Evolutionary conservation across 1,284 basidiomycete species (phyloP).

Genomic region (Chalciporus piperatoides): DNA sequence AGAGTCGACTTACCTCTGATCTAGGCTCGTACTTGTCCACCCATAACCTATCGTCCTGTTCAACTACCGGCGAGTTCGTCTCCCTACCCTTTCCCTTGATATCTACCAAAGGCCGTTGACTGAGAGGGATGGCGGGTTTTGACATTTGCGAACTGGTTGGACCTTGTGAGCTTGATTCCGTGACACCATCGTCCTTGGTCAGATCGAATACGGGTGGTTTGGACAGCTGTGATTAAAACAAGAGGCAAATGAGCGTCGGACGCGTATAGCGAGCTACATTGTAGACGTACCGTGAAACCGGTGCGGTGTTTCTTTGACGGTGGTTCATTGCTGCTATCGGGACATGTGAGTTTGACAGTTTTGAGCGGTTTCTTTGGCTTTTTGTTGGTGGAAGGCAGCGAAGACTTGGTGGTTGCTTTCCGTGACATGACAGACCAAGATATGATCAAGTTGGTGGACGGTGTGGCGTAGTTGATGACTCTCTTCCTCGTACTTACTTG

Average conservation of each 20-base stretch:
- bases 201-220: constrained; percentile 37
- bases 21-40: constrained; percentile 73
- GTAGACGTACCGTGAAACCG: constrained; percentile 12
- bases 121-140: constrained; percentile 2
- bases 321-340: constrained; percentile 22
- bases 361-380: constrained; percentile 31
- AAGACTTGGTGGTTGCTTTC: constrained; percentile 18
- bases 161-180: constrained; percentile 12
- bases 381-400: constrained; percentile 12
- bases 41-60: constrained; percentile 59
- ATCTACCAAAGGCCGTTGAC: constrained; percentile 17
- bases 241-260: not conserved
- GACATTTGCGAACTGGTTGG: not conserved
- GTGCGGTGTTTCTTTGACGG: constrained; percentile 38
- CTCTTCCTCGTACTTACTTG: too few species aligned
- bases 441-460: too few species aligned
- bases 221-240: constrained; percentile 29
- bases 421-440: constrained; percentile 16
- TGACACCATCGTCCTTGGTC: constrained; percentile 18
- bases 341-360: constrained; percentile 35
- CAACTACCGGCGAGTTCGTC: not conserved
- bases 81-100: constrained; percentile 49
- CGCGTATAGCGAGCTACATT: not conserved
- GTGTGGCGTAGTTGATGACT: too few species aligned
- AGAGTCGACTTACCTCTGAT: constrained; percentile 47